Conservation (phyloP, 148 eudicot species). For the Rhododendron griersonianum region DNA sequence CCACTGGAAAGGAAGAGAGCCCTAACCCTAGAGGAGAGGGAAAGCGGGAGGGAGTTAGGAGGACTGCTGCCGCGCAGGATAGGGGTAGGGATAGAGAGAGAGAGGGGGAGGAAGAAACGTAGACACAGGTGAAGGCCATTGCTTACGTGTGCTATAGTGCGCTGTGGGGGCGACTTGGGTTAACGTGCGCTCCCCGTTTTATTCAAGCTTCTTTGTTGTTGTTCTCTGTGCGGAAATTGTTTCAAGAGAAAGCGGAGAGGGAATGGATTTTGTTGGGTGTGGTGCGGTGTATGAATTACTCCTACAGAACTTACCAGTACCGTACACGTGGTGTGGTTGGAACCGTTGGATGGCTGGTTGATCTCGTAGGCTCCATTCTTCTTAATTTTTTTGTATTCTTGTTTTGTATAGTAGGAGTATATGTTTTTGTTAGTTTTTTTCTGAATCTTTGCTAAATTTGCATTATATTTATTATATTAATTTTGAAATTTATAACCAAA, state of each 20-base stretch:
- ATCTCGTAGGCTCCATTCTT: too few species aligned
- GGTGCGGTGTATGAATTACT: background rate
- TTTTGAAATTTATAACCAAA: too few species aligned
- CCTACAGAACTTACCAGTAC: background rate
- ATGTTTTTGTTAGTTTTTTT: too few species aligned
- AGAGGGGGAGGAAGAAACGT: constrained; percentile 30
- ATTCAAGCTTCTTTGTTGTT: background rate
- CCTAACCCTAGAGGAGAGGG: constrained; percentile 51
- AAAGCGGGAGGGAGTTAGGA: constrained; percentile 14
- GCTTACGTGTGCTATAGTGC: constrained; percentile 26
- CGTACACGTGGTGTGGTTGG: background rate
- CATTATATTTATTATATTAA: too few species aligned
- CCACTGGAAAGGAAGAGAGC: background rate
- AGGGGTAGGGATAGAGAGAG: constrained; percentile 24
- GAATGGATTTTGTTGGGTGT: background rate
- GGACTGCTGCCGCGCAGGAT: constrained; percentile 38
- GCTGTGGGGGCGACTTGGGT: constrained; percentile 18
- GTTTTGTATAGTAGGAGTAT: too few species aligned
- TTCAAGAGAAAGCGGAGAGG: background rate
- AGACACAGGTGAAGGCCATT: constrained; percentile 34
- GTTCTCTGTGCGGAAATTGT: background rate
- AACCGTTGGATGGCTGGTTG: background rate
- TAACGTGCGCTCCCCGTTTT: constrained; percentile 29
- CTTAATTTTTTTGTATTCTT: too few species aligned
- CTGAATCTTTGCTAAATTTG: too few species aligned